A percentile compares a stretch with the other conserved stretches of the same genome.
Conservation (phyloP, 352 stramenopile species). For the Phytophthora pseudosyringae region DNA sequence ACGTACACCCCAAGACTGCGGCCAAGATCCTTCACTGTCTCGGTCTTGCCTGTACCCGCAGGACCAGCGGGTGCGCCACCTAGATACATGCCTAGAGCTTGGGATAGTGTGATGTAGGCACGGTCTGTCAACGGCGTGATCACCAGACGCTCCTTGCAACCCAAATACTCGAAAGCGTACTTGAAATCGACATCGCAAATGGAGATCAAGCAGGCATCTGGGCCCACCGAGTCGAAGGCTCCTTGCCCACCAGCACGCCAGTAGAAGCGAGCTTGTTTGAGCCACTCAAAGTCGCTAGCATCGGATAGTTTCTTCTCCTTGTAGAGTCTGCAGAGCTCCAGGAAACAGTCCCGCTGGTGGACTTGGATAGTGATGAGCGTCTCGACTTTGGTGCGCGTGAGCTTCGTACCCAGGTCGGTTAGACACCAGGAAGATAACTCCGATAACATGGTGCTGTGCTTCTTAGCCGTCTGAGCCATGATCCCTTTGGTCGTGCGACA, state of each 20-base stretch:
- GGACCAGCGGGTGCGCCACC: constrained; percentile 87
- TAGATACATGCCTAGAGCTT: constrained; percentile 90
- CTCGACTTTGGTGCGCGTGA: constrained; percentile 94
- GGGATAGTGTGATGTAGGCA: constrained; percentile 92
- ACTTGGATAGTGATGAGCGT: constrained; percentile 95
- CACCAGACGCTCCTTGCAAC: constrained; percentile 90
- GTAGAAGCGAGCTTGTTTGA: constrained; percentile 85
- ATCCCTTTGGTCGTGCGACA: constrained; percentile 86
- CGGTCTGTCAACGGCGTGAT: constrained; percentile 93
- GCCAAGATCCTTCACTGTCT: constrained; percentile 92
- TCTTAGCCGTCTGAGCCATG: constrained; percentile 86
- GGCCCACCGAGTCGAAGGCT: constrained; percentile 85
- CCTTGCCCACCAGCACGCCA: constrained; percentile 54
- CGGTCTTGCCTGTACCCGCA: constrained; percentile 92
- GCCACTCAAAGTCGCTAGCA: constrained; percentile 85
- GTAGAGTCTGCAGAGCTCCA: constrained; percentile 70
- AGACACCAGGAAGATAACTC: constrained; percentile 93
- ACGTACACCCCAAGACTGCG: constrained; percentile 91
- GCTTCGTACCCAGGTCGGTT: constrained; percentile 88
- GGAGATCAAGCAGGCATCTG: constrained; percentile 94
- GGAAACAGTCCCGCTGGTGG: constrained; percentile 85
- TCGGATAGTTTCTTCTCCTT: constrained; percentile 84
- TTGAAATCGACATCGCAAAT: constrained; percentile 94
- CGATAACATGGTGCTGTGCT: constrained; percentile 78
- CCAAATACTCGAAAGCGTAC: constrained; percentile 95